Conservation (phyloP, 805 yeast genomes). For the Candida chilensis region DNA sequence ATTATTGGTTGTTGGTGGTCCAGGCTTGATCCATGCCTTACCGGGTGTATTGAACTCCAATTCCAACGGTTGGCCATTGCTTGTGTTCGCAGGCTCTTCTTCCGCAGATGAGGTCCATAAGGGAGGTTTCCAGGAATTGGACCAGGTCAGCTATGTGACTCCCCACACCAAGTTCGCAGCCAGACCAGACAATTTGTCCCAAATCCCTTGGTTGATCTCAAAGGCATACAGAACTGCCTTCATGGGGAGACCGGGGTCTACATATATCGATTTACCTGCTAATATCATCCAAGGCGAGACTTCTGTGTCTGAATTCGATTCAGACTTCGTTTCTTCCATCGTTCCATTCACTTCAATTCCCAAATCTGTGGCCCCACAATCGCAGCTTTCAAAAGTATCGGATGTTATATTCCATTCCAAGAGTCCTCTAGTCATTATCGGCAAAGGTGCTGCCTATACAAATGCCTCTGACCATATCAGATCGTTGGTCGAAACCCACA, state of each 20-base stretch:
- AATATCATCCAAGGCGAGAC: constrained; percentile 34
- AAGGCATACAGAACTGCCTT: constrained; percentile 35
- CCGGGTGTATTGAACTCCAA: constrained; percentile 60
- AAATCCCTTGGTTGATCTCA: constrained; percentile 26
- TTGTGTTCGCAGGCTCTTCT: constrained; percentile 57
- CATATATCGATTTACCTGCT: constrained; percentile 62
- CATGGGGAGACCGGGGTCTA: constrained; percentile 49
- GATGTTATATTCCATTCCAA: constrained; percentile 19
- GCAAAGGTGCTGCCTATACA: constrained; percentile 53
- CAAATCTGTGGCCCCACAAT: constrained; percentile 21
- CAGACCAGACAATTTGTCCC: constrained; percentile 21
- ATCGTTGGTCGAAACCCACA: constrained; percentile 27
- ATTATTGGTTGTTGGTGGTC: constrained; percentile 65
- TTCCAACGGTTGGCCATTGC: constrained; percentile 55
- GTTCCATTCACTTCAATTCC: too few relatives aligned
- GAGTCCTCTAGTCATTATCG: constrained; percentile 48
- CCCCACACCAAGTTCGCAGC: constrained; percentile 44
- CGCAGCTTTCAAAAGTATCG: constrained; percentile 23
- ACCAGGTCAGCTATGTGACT: constrained; percentile 43
- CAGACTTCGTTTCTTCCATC: too few relatives aligned
- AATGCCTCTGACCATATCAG: constrained; percentile 28
- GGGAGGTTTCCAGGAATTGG: constrained; percentile 69
- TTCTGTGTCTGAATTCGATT: constrained; percentile 1
- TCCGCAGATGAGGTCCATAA: constrained; percentile 35
- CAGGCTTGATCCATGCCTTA: constrained; percentile 60